These are phyloP conservation scores for Mentha longifolia DNA, from an alignment of 257 asterid species.

Conservation along the genomic window DNA sequence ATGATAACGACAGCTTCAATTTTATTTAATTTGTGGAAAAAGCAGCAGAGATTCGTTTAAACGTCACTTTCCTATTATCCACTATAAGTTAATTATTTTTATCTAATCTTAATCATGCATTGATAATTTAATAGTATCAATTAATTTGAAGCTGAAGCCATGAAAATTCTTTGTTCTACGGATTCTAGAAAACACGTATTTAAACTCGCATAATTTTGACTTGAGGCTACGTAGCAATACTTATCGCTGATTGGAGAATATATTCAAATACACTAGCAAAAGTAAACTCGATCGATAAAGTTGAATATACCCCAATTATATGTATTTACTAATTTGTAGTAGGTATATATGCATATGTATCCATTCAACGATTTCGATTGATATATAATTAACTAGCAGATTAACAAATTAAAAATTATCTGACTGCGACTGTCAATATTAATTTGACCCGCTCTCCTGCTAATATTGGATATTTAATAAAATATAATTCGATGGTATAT, in stretches of 20 bases:
- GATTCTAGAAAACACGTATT: constrained; percentile 44
- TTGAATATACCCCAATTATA: neutral
- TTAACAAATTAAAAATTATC: neutral
- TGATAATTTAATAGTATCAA: neutral
- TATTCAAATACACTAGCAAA: neutral
- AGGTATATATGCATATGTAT: neutral
- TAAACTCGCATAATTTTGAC: constrained; percentile 30
- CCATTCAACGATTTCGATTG: neutral
- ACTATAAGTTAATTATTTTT: too few species aligned
- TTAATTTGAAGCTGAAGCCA: neutral
- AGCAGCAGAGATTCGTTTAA: constrained; percentile 24
- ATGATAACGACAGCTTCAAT: constrained; percentile 20
- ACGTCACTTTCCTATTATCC: constrained; percentile 32
- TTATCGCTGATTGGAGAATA: neutral
- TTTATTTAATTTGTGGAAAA: neutral
- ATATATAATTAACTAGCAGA: neutral
- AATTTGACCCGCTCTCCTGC: too few species aligned
- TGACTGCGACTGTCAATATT: neutral
- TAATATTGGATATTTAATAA: too few species aligned
- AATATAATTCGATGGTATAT: too few species aligned
- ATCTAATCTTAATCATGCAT: too few species aligned
- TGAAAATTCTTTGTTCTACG: constrained; percentile 7
- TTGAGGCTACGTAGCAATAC: neutral
- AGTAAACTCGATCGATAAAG: neutral
- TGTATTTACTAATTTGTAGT: neutral